Percentiles rank a stretch among this genome's conserved stretches.
Conservation (phyloP, 2,329 filamentous ascomycete species). For the Bertia moriformis region DNA sequence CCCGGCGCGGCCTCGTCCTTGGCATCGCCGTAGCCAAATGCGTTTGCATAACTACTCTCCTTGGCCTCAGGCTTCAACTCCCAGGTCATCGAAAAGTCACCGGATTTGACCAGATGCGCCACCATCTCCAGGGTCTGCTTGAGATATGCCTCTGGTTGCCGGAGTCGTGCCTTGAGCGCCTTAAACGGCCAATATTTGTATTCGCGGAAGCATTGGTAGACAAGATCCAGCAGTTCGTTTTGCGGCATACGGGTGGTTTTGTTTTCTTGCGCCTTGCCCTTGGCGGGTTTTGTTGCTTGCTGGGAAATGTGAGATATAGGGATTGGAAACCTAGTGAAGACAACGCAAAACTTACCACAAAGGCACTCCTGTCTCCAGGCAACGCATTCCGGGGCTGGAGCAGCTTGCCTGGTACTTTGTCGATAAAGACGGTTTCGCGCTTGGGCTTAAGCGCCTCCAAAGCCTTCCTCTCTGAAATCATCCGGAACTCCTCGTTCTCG, state of each 20-base stretch:
- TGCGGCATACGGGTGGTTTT: constrained; percentile 52
- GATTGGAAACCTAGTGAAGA: background rate
- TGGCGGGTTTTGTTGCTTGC: constrained; percentile 14
- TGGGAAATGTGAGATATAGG: constrained; percentile 5
- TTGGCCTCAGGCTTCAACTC: constrained; percentile 40
- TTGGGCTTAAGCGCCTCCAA: constrained; percentile 19
- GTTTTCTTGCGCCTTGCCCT: constrained; percentile 32
- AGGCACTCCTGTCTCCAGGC: constrained; percentile 10
- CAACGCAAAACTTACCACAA: constrained; percentile 6
- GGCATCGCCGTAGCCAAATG: background rate
- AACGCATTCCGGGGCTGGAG: constrained; percentile 16
- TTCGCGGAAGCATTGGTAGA: constrained; percentile 44
- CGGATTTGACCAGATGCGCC: constrained; percentile 40
- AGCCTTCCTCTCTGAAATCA: constrained; percentile 17
- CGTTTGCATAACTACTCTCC: constrained; percentile 15
- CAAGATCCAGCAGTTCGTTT: constrained; percentile 44
- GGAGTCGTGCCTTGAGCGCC: constrained; percentile 37
- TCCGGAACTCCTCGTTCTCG: constrained; percentile 18
- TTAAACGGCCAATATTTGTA: constrained; percentile 54
- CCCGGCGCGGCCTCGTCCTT: background rate
- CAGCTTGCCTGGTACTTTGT: constrained; percentile 12
- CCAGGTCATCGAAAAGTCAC: constrained; percentile 44
- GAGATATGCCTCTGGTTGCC: constrained; percentile 52
- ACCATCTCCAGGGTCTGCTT: constrained; percentile 46
- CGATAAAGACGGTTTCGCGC: constrained; percentile 11